Conservation (phyloP, 805 yeast genomes). For the Helenozyma baotianmanensis region DNA sequence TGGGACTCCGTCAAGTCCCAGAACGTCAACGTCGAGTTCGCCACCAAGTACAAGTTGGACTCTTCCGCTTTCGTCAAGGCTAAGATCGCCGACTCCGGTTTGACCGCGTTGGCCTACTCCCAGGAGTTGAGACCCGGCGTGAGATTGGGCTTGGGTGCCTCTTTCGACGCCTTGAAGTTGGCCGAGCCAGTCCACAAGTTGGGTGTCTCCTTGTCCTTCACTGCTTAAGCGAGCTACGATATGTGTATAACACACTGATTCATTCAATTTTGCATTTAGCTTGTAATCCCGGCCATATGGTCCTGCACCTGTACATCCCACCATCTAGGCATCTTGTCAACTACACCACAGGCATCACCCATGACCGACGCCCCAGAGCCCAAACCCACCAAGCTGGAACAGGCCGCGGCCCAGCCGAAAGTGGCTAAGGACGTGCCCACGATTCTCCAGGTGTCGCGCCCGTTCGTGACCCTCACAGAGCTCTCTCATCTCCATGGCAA, state of each 20-base stretch:
- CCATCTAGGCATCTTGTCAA: background rate
- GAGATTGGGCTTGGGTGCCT: slow-evolving; percentile 93
- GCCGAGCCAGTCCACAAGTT: slow-evolving; percentile 97
- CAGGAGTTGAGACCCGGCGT: slow-evolving; percentile 96
- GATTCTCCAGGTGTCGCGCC: slow-evolving; percentile 48
- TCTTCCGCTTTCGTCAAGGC: slow-evolving; percentile 88
- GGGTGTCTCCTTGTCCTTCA: slow-evolving; percentile 90
- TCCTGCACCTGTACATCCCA: slow-evolving; percentile 1
- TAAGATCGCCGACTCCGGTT: slow-evolving; percentile 93
- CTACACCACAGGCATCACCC: background rate
- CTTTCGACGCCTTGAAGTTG: slow-evolving; percentile 91
- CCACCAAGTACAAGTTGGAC: slow-evolving; percentile 92
- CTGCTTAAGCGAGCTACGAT: slow-evolving; percentile 53
- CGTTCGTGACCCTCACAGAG: slow-evolving; percentile 54
- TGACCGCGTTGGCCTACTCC: slow-evolving; percentile 89
- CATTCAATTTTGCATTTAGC: no score
- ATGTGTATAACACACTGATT: slow-evolving; percentile 4
- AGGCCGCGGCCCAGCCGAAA: slow-evolving; percentile 1
- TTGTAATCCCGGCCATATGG: background rate
- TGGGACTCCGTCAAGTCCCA: slow-evolving; percentile 83
- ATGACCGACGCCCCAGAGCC: slow-evolving; percentile 1
- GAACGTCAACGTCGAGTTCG: slow-evolving; percentile 90
- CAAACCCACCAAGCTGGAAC: no score
- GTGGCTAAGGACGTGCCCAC: slow-evolving; percentile 11
- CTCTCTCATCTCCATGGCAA: slow-evolving; percentile 46